Percentiles rank a stretch among this genome's conserved stretches.
These are phyloP conservation scores for Lodderomyces jiufengensis DNA, from an alignment of 1,139 yeast species.

Conservation along the genomic window DNA sequence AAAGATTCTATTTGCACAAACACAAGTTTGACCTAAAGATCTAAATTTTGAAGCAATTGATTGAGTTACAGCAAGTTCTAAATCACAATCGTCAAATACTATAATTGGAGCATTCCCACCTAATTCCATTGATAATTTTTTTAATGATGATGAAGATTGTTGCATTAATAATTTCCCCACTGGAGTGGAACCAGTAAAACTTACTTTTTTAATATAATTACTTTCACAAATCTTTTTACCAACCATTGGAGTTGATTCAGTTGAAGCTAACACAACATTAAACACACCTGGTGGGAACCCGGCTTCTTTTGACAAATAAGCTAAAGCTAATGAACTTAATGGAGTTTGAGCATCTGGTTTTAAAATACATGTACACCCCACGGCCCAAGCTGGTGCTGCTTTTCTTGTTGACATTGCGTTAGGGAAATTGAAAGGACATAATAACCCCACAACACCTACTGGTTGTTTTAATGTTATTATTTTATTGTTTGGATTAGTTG, in stretches of 20 bases:
- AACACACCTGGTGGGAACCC: conserved; percentile 45
- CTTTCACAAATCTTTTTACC: conserved; percentile 36
- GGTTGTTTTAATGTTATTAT: conserved; percentile 44
- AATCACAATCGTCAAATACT: conserved; percentile 46
- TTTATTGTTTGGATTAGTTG: conserved; percentile 36
- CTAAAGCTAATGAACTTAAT: conserved; percentile 41
- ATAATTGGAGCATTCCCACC: conserved; percentile 54
- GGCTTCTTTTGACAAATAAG: conserved; percentile 41
- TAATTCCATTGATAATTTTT: conserved; percentile 49
- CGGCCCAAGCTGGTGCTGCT: conserved; percentile 49
- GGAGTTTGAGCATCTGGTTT: conserved; percentile 49
- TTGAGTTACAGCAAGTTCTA: conserved; percentile 47
- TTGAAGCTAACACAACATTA: conserved; percentile 37
- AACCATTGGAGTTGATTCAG: conserved; percentile 32
- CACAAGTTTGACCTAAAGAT: conserved; percentile 87
- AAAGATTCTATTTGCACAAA: conserved; percentile 81
- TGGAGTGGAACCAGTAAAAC: conserved; percentile 58
- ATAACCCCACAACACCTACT: conserved; percentile 46
- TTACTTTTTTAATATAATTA: conserved; percentile 42
- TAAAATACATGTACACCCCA: conserved; percentile 45
- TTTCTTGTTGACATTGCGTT: conserved; percentile 48
- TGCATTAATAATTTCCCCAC: conserved; percentile 52
- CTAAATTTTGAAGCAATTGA: conserved; percentile 55
- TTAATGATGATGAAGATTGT: conserved; percentile 43
- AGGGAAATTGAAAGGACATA: conserved; percentile 49